Conservation (phyloP, 345 rosid species). For the Bruguiera sexangula region DNA sequence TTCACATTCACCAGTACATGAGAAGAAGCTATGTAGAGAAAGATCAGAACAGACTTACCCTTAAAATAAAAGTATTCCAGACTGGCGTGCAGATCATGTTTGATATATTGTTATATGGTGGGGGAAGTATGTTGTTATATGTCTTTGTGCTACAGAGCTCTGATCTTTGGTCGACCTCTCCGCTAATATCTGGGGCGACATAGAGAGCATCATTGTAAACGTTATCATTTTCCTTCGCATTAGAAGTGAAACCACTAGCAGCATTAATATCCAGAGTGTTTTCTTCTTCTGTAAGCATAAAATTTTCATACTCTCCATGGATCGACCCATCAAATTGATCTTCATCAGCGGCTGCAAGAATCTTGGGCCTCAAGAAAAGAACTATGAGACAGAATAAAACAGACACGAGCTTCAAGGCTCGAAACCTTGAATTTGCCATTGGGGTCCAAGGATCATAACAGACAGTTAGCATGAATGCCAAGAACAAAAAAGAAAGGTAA, state of each 20-base stretch:
- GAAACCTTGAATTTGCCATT: conserved; percentile 36
- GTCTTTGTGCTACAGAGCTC: conserved; percentile 58
- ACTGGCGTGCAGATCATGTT: conserved; percentile 58
- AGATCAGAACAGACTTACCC: conserved; percentile 43
- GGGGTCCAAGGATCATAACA: conserved; percentile 15
- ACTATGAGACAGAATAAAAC: conserved; percentile 32
- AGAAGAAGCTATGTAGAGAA: not conserved
- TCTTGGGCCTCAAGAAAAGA: conserved; percentile 23
- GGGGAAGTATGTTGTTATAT: conserved; percentile 53
- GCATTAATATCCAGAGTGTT: no score
- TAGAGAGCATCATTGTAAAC: no score
- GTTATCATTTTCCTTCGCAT: no score
- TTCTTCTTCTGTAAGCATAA: conserved; percentile 3
- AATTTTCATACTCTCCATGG: not conserved
- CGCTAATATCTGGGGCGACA: not conserved
- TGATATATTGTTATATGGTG: conserved; percentile 68
- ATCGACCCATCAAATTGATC: not conserved
- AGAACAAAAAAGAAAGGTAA: conserved; percentile 13
- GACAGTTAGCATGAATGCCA: conserved; percentile 15
- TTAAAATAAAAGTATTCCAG: conserved; percentile 74
- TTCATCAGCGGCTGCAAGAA: conserved; percentile 21
- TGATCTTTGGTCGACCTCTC: conserved; percentile 13
- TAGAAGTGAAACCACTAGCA: no score
- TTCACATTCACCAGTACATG: no score
- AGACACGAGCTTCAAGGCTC: conserved; percentile 14